A percentile compares a stretch with the other conserved stretches of the same genome.
phyloP scores from a whole-genome alignment of 805 yeast species.

The Yarrowia sp. region DNA sequence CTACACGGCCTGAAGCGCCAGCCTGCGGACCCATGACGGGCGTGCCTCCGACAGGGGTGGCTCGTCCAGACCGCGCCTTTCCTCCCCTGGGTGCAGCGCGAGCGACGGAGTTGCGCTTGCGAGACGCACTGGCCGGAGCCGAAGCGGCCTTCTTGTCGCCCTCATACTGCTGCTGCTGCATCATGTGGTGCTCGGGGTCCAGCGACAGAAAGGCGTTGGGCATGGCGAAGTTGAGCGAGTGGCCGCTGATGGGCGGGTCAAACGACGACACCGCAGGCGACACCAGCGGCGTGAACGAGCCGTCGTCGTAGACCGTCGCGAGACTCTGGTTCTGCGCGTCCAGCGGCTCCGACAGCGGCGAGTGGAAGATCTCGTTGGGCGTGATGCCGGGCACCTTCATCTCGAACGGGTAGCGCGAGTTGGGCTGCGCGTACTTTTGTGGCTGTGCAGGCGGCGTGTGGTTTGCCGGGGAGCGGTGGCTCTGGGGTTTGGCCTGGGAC shows the following conservation, averaged over 20 bases:
- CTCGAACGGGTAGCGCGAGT: conserved; percentile 11
- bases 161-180: conserved; percentile 6
- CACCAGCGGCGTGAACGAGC: conserved; percentile 67
- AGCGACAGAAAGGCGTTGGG: conserved; percentile 32
- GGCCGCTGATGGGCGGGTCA: conserved; percentile 37
- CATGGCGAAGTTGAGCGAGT: conserved; percentile 31
- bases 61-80: conserved; percentile 9
- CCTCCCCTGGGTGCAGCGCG: not conserved
- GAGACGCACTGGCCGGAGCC: not conserved
- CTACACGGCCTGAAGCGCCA: conserved; percentile 13
- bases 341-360: conserved; percentile 24
- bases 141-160: not conserved
- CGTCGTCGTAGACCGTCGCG: conserved; percentile 41
- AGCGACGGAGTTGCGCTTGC: conserved; percentile 3
- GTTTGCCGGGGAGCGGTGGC: conserved; percentile 12
- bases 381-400: conserved; percentile 17
- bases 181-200: conserved; percentile 8
- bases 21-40: conserved; percentile 25
- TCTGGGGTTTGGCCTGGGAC: conserved; percentile 9
- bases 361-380: conserved; percentile 23
- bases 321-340: conserved; percentile 21
- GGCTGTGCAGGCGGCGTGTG: not conserved
- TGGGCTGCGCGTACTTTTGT: not conserved
- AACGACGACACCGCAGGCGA: conserved; percentile 74
- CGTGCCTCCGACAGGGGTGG: conserved; percentile 2